Percentiles rank a stretch among this genome's conserved stretches.
Evolutionary conservation across 371 early-diverging fungal genomes (phyloP).

Genomic region (Mortierella sp.): DNA sequence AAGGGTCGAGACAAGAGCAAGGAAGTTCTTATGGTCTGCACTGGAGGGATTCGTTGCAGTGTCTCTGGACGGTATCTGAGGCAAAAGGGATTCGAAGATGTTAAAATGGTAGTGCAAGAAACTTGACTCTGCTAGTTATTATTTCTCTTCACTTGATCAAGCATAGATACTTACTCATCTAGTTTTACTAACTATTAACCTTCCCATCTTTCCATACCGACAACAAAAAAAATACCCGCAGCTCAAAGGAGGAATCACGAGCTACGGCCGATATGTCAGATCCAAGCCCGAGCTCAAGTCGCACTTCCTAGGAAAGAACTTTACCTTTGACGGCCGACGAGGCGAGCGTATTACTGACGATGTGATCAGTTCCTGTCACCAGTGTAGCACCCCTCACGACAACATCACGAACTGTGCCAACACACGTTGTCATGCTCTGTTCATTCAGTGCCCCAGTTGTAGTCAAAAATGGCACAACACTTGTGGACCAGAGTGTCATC

Average conservation of each 20-base stretch:
- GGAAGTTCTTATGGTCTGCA: constrained; percentile 84
- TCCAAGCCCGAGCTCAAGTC: constrained; percentile 59
- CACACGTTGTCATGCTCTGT: constrained; percentile 75
- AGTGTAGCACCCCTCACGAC: constrained; percentile 79
- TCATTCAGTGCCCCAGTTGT: constrained; percentile 79
- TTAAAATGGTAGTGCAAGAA: constrained; percentile 67
- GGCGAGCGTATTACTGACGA: constrained; percentile 80
- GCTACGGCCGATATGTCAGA: constrained; percentile 77
- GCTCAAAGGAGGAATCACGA: constrained; percentile 85
- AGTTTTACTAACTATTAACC: not conserved
- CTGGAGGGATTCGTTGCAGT: constrained; percentile 86
- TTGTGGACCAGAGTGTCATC: constrained; percentile 72
- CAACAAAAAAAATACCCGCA: constrained; percentile 10
- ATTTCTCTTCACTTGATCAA: not conserved
- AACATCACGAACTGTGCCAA: constrained; percentile 79
- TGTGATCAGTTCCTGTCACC: constrained; percentile 75
- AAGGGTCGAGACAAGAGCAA: constrained; percentile 55
- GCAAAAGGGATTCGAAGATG: constrained; percentile 76
- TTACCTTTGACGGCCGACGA: constrained; percentile 83
- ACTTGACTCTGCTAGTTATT: not conserved
- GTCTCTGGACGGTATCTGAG: constrained; percentile 80
- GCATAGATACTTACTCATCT: not conserved
- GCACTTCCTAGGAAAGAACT: constrained; percentile 82
- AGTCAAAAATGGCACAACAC: constrained; percentile 70
- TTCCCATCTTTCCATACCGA: not conserved